Evolutionary conservation across 192 early-diverging fungal genomes (phyloP), one percentile per base, ranked within the genome.

Genomic region (Thoreauomyces humboldtii): DNA sequence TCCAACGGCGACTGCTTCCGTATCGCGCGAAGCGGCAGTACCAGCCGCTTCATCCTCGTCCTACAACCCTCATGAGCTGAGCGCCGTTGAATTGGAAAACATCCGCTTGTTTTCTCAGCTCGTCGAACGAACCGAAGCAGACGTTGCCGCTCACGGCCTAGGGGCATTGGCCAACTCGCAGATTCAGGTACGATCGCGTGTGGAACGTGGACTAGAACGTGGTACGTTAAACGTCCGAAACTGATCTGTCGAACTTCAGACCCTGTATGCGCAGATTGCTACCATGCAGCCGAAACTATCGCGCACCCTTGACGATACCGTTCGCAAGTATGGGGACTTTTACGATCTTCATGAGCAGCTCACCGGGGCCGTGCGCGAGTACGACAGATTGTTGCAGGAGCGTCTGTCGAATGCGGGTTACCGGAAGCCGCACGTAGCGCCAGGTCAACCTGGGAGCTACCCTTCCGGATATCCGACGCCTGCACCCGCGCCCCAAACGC

Each of bases 21-120:
- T 59, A 32, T 25, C 69, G 7, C 21, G 45, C 41, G 41, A 65
- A 57, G 47, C 60, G 14, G 21, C 63, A 54, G 4, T 28, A 5
- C n/a, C 21, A 19, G 17, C n/a, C 17, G 33, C 27, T n/a, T 21
- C 41, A 21, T 19, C 50, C 15, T n/a, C n/a, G 17, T 51, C n/a
- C 25, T 57, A 37, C 21, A 76, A 70, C 17, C 42, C 67, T 4
- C 73, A 87, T 42, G 90, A 92, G 42, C 65, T 99, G 59, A 80
- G 86, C 24, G 54, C 73, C 0, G 81, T 86, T 7, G 94, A 99
- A 70, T 81, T 87, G 43, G 92, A 97, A 65, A 96, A 93, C 36
- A 86, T 99, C 31, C 82, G 90, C 69, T 65, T 96, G 9, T 99
- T 99, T 55, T 82, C 91, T 29, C 84, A 92, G 14, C 77, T 97